A percentile compares a stretch with the other conserved stretches of the same genome.
phyloP scores from a whole-genome alignment of 2,329 filamentous ascomycete genomes.

The Curvularia eragrostidis region DNA sequence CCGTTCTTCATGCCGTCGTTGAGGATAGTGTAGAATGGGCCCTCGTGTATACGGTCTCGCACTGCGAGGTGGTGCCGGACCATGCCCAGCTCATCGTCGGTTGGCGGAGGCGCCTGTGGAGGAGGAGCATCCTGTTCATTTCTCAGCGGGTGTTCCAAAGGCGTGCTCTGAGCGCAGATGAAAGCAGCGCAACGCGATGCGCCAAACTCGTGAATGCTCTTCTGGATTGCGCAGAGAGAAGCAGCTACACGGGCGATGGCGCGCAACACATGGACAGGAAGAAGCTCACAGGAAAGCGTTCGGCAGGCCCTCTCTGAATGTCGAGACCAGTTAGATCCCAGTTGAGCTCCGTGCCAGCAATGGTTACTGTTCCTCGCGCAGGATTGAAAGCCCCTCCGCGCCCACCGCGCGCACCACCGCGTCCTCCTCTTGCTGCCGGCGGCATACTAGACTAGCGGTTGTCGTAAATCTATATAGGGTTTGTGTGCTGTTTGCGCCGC shows the following conservation, averaged over 20 bases:
- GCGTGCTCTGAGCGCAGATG: constrained; percentile 15
- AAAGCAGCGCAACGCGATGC: constrained; percentile 12
- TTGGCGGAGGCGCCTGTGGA: constrained; percentile 50
- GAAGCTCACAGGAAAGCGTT: constrained; percentile 51
- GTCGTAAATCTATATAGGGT: too few relatives aligned
- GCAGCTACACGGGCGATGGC: background rate
- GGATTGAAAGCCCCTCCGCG: constrained; percentile 41
- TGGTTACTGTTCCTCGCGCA: constrained; percentile 47
- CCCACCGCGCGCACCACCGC: constrained; percentile 38
- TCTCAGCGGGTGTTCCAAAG: constrained; percentile 28
- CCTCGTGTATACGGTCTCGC: constrained; percentile 64
- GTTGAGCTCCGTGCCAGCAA: constrained; percentile 53
- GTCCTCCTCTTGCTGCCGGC: constrained; percentile 42
- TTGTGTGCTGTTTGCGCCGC: background rate
- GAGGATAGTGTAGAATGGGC: constrained; percentile 65
- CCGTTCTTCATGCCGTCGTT: constrained; percentile 55
- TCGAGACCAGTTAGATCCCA: constrained; percentile 52
- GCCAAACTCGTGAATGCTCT: background rate
- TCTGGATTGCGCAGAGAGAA: constrained; percentile 2
- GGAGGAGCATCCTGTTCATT: constrained; percentile 41
- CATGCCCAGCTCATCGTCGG: constrained; percentile 54
- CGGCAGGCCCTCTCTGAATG: constrained; percentile 49
- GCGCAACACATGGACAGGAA: background rate
- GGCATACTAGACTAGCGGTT: constrained; percentile 23
- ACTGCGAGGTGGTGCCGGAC: constrained; percentile 60